Percentiles rank a stretch among this genome's conserved stretches.
Conservation (phyloP, 2,329 filamentous ascomycete genomes). For the Calcarisporium arbuscula region DNA sequence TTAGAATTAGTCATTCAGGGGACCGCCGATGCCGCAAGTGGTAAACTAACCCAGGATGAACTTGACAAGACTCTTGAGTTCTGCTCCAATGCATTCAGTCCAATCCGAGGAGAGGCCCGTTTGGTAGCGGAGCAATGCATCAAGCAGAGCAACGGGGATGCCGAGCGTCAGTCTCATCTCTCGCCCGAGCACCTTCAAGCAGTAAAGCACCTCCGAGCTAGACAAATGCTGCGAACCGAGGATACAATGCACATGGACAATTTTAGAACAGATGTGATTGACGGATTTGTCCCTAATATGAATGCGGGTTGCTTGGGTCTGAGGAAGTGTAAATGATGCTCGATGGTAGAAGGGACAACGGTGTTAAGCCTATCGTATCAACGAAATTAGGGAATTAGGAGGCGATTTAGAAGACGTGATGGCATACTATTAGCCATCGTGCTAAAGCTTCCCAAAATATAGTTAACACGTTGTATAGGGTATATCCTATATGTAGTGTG, state of each 20-base stretch:
- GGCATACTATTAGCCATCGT: too few relatives aligned
- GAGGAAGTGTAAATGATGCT: too few relatives aligned
- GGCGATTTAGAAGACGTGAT: too few relatives aligned
- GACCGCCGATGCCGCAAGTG: slow-evolving; percentile 17
- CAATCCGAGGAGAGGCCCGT: slow-evolving; percentile 1
- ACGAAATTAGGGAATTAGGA: too few relatives aligned
- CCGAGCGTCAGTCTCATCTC: slow-evolving; percentile 12
- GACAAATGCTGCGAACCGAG: slow-evolving; percentile 24
- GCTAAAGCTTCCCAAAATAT: too few relatives aligned
- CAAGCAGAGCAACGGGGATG: slow-evolving; percentile 7
- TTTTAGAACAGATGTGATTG: slow-evolving; percentile 21
- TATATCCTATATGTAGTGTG: too few relatives aligned
- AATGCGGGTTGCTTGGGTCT: slow-evolving; percentile 15
- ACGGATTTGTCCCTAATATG: slow-evolving; percentile 16
- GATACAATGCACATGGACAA: slow-evolving; percentile 25
- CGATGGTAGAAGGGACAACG: too few relatives aligned
- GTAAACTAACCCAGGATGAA: slow-evolving; percentile 21
- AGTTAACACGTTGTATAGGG: too few relatives aligned
- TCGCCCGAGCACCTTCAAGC: slow-evolving; percentile 17
- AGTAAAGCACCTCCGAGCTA: slow-evolving; percentile 21
- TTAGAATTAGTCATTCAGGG: slow-evolving; percentile 34
- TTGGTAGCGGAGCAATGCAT: background rate
- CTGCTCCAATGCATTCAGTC: slow-evolving; percentile 20
- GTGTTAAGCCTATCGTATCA: too few relatives aligned
- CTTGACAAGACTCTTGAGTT: slow-evolving; percentile 24